These are phyloP conservation scores for Eutrema salsugineum DNA, from an alignment of 441 rosid species.

Conservation along the genomic window DNA sequence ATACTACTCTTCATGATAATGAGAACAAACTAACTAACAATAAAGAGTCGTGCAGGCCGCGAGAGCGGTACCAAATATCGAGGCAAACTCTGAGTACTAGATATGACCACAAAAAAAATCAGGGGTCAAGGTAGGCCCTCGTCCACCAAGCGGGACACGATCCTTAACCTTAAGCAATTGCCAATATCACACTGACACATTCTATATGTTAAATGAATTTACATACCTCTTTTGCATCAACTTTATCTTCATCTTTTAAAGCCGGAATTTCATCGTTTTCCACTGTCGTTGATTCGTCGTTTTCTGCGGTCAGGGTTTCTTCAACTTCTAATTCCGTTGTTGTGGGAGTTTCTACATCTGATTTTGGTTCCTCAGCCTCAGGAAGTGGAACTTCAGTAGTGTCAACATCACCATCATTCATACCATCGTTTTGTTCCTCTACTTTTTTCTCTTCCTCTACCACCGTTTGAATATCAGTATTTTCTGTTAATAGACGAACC, in stretches of 20 bases:
- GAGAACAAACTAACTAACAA: not conserved
- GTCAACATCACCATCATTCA: not conserved
- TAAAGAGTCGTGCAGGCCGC: too few species aligned
- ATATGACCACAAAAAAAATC: too few species aligned
- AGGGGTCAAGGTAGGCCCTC: too few species aligned
- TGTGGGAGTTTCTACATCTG: not conserved
- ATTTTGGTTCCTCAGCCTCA: conserved; percentile 18
- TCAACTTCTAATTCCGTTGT: not conserved
- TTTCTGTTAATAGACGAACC: not conserved
- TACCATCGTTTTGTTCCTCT: not conserved
- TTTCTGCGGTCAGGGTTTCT: not conserved
- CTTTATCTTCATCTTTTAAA: conserved; percentile 1
- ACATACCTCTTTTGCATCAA: conserved; percentile 15
- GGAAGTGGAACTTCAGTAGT: not conserved
- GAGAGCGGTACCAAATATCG: too few species aligned
- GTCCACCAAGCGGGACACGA: too few species aligned
- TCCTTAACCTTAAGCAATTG: too few species aligned
- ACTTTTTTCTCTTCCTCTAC: conserved; percentile 12
- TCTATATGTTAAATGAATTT: not conserved
- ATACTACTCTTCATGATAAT: not conserved
- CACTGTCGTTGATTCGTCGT: not conserved
- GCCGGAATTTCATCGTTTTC: not conserved
- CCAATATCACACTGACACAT: not conserved
- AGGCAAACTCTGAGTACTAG: too few species aligned
- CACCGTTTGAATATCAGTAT: not conserved